Base-by-base conservation (phyloP, 352 stramenopile genomes). In the Phytophthora idaei region DNA sequence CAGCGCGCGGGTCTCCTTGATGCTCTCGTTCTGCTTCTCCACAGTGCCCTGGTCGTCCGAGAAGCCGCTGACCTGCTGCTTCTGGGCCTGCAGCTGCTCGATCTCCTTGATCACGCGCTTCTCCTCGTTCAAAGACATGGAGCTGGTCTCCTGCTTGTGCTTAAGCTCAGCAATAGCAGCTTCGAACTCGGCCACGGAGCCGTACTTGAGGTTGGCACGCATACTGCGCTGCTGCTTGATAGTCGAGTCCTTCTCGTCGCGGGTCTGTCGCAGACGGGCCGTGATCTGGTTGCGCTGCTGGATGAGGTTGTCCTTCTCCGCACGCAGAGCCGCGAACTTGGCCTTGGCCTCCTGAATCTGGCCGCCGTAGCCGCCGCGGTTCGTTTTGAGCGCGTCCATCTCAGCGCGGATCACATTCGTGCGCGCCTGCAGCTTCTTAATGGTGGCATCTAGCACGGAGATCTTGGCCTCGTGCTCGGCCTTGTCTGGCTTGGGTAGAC, bases 81-180 rank as follows among this genome's bases (percentile, higher is more conserved):
- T 98, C 65, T 95, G 93, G 28, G 80, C 59, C 67, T 98, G 83
- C 29, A 98, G 69, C 21, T 79, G 78, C 62, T 98, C 95, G 62
- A 99, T 98, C 68, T 99, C 95, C 79, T 98, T 98, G 70, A 99
- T 95, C 29, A 99, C 81, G 50, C 92, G 94, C 90, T 99, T 99
- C 76, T 99, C 97, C 52, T 98, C 97, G 27, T 83, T 90, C 5
- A 99, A 76, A 57, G 86, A 93, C 97, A 99, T 99, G 64, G 93
- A 98, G 44, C 85, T 94, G 5, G 95, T 99, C 81, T 99, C 90
- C 80, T 99, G 97, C 65, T 88, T 83, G 64, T 87, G 73, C 62
- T 96, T 83, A 32, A 99, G 80, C 59, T 87, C 76, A 8, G 77
- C 59, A 66, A 99, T 98, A 68, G 97, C 89, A 44, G 87, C 80